Conservation (phyloP, 495 filamentous ascomycete genomes). For the Aspergillus panamensis region DNA sequence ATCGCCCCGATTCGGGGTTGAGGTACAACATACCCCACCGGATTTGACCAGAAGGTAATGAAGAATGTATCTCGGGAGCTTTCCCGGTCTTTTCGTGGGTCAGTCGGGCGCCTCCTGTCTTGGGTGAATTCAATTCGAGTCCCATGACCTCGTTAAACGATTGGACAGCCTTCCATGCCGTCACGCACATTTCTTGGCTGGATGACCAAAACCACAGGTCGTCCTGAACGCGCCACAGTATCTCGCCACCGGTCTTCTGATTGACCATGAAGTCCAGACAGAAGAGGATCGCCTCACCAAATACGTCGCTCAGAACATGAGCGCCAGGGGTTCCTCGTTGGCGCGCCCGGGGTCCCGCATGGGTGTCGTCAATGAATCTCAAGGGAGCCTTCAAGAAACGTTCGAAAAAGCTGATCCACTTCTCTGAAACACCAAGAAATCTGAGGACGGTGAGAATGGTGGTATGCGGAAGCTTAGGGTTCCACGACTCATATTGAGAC, state of each 20-base stretch:
- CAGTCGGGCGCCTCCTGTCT: slow-evolving; percentile 9
- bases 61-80: background rate
- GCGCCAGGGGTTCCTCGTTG: slow-evolving; percentile 12
- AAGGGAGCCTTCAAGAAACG: slow-evolving; percentile 10
- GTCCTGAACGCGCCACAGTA: slow-evolving; percentile 17
- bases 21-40: slow-evolving; percentile 20
- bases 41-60: slow-evolving; percentile 10
- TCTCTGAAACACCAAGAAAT: slow-evolving; percentile 16
- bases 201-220: slow-evolving; percentile 20
- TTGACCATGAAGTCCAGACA: slow-evolving; percentile 20
- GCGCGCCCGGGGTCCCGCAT: slow-evolving; percentile 9
- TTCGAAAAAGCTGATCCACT: slow-evolving; percentile 15
- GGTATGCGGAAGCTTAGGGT: slow-evolving; percentile 10
- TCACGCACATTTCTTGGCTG: slow-evolving; percentile 1
- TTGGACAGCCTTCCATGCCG: slow-evolving; percentile 12
- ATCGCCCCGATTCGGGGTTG: slow-evolving; percentile 14
- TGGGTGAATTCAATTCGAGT: background rate
- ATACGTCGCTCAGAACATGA: slow-evolving; percentile 17
- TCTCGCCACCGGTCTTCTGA: slow-evolving; percentile 9
- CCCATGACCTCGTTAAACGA: slow-evolving; percentile 15
- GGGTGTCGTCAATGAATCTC: slow-evolving; percentile 11
- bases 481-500: slow-evolving; percentile 10
- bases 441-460: slow-evolving; percentile 10
- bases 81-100: background rate
- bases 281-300: slow-evolving; percentile 16